A percentile compares a stretch with the other conserved stretches of the same genome.
Conservation (phyloP, 768 basidiomycete genomes). For the Boletus pseudo-olivaceus region DNA sequence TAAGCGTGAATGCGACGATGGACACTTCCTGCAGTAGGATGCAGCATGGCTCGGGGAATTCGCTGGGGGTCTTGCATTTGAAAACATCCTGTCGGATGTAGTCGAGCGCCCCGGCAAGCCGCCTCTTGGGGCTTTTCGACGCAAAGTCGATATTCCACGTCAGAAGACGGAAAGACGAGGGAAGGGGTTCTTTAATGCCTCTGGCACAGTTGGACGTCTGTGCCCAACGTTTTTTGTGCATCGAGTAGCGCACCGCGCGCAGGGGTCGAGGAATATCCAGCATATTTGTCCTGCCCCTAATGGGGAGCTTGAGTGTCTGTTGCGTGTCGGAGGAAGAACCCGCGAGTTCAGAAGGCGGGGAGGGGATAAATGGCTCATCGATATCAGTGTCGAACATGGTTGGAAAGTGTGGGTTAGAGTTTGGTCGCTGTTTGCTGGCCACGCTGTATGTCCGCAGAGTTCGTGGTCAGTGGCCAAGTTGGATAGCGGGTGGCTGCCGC, state of each 20-base stretch:
- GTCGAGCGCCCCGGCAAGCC: conserved; percentile 47
- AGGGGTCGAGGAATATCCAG: conserved; percentile 27
- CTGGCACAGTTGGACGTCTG: conserved; percentile 35
- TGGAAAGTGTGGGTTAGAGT: conserved; percentile 6
- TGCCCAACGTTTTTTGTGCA: conserved; percentile 32
- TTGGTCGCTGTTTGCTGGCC: background rate
- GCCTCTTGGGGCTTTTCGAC: conserved; percentile 34
- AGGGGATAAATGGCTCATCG: conserved; percentile 31
- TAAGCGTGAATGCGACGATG: conserved; percentile 37
- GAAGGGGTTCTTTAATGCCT: conserved; percentile 34
- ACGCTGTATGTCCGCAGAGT: conserved; percentile 12
- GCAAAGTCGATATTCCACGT: conserved; percentile 72
- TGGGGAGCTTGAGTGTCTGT: conserved; percentile 15
- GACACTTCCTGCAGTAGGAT: conserved; percentile 72
- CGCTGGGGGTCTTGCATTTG: conserved; percentile 36
- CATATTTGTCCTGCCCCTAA: conserved; percentile 18
- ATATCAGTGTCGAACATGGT: conserved; percentile 28
- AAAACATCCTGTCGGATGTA: conserved; percentile 56
- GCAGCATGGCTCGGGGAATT: conserved; percentile 54
- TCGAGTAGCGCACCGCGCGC: conserved; percentile 32
- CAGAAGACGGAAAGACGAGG: conserved; percentile 50
- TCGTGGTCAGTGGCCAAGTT: conserved; percentile 1
- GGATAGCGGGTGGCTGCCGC: background rate
- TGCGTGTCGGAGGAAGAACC: conserved; percentile 29
- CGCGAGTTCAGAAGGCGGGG: conserved; percentile 25